phyloP scores from a whole-genome alignment of 192 early-diverging fungal genomes.

The Tieghemiomyces parasiticus region DNA sequence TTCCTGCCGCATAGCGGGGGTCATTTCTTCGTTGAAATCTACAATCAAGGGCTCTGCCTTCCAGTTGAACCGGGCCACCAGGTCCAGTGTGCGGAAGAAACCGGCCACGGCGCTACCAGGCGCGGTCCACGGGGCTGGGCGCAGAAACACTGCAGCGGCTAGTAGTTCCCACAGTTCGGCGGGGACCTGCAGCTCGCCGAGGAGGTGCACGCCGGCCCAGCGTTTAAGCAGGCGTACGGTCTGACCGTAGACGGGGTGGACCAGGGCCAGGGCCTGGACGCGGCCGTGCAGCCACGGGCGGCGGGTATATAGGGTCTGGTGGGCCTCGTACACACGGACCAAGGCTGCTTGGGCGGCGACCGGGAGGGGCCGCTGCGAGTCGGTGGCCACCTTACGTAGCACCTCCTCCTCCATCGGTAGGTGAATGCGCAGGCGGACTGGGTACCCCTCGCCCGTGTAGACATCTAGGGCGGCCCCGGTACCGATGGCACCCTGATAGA shows the following conservation, averaged over 20 bases:
- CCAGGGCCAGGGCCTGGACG: slow-evolving; percentile 61
- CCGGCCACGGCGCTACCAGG: slow-evolving; percentile 55
- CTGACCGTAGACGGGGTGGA: slow-evolving; percentile 50
- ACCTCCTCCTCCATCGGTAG: slow-evolving; percentile 52
- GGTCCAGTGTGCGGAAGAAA: slow-evolving; percentile 56
- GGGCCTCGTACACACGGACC: slow-evolving; percentile 27
- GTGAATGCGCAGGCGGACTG: slow-evolving; percentile 68
- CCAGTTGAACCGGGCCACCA: slow-evolving; percentile 65
- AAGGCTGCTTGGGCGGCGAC: slow-evolving; percentile 25
- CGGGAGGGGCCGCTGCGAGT: slow-evolving; percentile 25
- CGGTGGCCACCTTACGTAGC: slow-evolving; percentile 33
- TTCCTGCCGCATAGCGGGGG: neutral
- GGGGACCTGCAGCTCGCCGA: slow-evolving; percentile 39
- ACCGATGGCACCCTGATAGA: slow-evolving; percentile 21
- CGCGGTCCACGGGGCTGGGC: slow-evolving; percentile 35
- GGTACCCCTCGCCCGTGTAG: slow-evolving; percentile 44
- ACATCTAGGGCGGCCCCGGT: slow-evolving; percentile 46
- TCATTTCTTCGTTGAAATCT: slow-evolving; percentile 46
- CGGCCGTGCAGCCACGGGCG: slow-evolving; percentile 39
- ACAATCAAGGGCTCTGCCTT: slow-evolving; percentile 60
- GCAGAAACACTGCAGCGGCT: slow-evolving; percentile 52
- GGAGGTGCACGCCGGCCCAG: slow-evolving; percentile 74
- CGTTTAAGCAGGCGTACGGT: slow-evolving; percentile 81
- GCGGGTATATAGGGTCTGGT: slow-evolving; percentile 28
- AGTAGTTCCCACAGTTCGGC: slow-evolving; percentile 71